Conservation (phyloP, 441 rosid genomes). For the Gossypium trilobum region DNA sequence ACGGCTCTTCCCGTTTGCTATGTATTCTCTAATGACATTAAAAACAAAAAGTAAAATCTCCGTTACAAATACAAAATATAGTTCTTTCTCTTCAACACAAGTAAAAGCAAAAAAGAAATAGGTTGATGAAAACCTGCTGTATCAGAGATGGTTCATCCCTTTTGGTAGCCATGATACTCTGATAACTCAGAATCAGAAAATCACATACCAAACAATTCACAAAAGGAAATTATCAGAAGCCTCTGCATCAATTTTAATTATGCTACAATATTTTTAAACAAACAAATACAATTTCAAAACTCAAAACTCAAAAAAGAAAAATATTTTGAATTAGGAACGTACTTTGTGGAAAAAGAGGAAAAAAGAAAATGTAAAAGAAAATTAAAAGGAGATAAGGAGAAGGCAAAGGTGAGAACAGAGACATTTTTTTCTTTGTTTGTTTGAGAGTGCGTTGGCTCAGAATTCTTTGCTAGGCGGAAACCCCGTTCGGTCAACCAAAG, state of each 20-base stretch:
- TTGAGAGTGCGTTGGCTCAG: constrained; percentile 6
- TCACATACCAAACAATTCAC: constrained; percentile 11
- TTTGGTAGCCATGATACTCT: constrained; percentile 24
- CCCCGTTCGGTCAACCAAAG: constrained; percentile 31
- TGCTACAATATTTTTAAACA: not conserved
- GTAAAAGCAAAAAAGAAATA: not conserved
- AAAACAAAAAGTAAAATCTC: not conserved
- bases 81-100: not conserved
- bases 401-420: constrained; percentile 8
- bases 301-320: not conserved
- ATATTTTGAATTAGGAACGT: constrained; percentile 7
- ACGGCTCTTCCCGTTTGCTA: constrained; percentile 29
- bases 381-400: not conserved
- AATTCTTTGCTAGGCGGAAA: constrained; percentile 27
- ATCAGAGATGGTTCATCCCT: constrained; percentile 36
- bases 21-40: constrained; percentile 14
- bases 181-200: constrained; percentile 17
- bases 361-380: not conserved
- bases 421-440: constrained; percentile 2
- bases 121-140: not conserved
- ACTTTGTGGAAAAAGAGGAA: not conserved
- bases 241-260: constrained; percentile 6
- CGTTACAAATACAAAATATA: not conserved
- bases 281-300: not conserved
- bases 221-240: not conserved